phyloP scores from a whole-genome alignment of 441 rosid genomes.

The Jatropha multifida region DNA sequence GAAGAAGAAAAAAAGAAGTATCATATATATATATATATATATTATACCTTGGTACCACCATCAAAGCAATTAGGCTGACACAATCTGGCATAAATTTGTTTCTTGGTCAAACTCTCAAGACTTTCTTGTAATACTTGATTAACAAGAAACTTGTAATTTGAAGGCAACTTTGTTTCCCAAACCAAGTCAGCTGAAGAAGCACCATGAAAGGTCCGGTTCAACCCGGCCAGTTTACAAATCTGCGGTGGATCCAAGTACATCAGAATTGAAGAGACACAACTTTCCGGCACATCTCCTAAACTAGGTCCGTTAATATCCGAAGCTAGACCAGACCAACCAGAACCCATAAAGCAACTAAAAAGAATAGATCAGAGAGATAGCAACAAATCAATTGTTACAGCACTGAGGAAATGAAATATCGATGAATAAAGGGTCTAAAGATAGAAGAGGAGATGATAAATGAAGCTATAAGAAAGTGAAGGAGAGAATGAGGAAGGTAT shows the following conservation, averaged over 20 bases:
- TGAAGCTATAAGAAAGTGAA: constrained; percentile 28
- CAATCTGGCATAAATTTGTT: constrained; percentile 53
- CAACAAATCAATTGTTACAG: background rate
- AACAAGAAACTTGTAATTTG: constrained; percentile 49
- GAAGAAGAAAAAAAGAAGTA: background rate
- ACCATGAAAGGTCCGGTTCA: constrained; percentile 58
- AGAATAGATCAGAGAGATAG: background rate
- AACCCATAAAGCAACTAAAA: constrained; percentile 43
- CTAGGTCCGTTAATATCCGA: constrained; percentile 33
- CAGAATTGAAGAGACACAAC: constrained; percentile 62
- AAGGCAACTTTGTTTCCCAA: constrained; percentile 78
- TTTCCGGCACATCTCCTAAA: constrained; percentile 75
- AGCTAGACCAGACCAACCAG: constrained; percentile 37
- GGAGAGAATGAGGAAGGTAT: constrained; percentile 37
- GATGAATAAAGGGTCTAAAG: constrained; percentile 29
- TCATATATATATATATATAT: background rate
- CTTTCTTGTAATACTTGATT: constrained; percentile 30
- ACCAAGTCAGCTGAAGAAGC: constrained; percentile 82
- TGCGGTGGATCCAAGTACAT: constrained; percentile 64
- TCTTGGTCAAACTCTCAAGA: constrained; percentile 41
- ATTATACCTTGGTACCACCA: constrained; percentile 57
- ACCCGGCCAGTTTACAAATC: constrained; percentile 64
- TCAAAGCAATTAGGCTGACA: constrained; percentile 50
- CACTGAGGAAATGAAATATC: background rate
- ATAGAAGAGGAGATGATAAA: constrained; percentile 59